Evolutionary conservation across 2,329 filamentous ascomycete species (phyloP), one percentile per base, ranked within the genome.

Genomic region (Fusarium albosuccineum): DNA sequence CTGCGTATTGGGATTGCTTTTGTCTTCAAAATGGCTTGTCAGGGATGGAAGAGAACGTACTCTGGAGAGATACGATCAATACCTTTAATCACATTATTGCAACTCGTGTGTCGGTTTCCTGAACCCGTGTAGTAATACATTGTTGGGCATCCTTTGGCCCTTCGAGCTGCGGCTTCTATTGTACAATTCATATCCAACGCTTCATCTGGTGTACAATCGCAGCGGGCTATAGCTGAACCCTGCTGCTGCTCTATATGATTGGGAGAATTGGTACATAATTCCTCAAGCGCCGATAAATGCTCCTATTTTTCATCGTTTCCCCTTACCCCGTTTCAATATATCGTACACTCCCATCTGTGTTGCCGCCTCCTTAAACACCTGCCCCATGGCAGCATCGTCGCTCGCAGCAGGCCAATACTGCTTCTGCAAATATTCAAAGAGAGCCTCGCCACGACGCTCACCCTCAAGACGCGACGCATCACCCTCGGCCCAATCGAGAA

Each of bases 271-370:
- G 16, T 17, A 39, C 17, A 13, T 26, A 10, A 40, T 13, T 44
- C n/a, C 40, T 27, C 29, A 56, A 48, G 17, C 55, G 34, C 57
- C 50, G 39, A 26, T 57, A 52, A 26, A 56, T 40, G 36, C 16
- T 22, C 30, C 36, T n/a, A 10, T 58, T 49, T 53, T 60, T 66
- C 46, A 68, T 48, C 56, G 27, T 30, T 67, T 60, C 48, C 57
- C 56, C 48, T 46, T 58, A 50, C 41, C 70, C 22, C 64, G 66
- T 8, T 57, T 69, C 49, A 80, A 57, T 9, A 77, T 36, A 29
- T 81, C 75, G 53, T 78, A 77, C 65, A 82, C 78, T 44, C 82
- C 82, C 82, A 83, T 83, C 67, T 83, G 74, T 56, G 62, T 68
- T n/a, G 80, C 78, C 51, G 74, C 80, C 44, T 76, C 70, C 22